Evolutionary conservation across 345 rosid species (phyloP).

Genomic region (Angophora floribunda): DNA sequence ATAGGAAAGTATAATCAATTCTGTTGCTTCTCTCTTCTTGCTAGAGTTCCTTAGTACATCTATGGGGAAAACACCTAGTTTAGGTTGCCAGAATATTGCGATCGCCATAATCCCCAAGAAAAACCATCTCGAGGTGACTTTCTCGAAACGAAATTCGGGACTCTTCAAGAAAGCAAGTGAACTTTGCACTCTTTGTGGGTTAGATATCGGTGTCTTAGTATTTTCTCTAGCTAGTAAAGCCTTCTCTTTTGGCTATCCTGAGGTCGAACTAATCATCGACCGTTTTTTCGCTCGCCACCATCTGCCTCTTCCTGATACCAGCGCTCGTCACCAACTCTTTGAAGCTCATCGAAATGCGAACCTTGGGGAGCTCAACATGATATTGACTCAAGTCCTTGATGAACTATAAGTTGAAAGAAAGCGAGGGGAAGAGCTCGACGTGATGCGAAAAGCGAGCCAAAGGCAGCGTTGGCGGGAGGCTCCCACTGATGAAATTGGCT

Average conservation of each 20-base stretch:
- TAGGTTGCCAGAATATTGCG: conserved; percentile 20
- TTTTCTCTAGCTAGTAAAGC: conserved; percentile 18
- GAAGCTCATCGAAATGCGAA: conserved; percentile 31
- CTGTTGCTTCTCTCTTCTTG: not conserved
- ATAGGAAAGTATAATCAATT: not conserved
- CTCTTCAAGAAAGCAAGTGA: conserved; percentile 32
- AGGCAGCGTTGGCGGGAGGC: conserved; percentile 39
- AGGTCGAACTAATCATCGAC: conserved; percentile 4
- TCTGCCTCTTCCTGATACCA: conserved; percentile 1
- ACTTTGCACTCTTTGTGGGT: conserved; percentile 26
- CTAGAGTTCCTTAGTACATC: not conserved
- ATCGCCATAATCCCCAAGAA: conserved; percentile 11
- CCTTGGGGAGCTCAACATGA: conserved; percentile 34
- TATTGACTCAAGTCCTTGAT: conserved; percentile 16
- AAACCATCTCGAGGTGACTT: conserved; percentile 23
- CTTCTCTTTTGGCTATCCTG: conserved; percentile 24
- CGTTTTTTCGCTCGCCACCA: conserved; percentile 4
- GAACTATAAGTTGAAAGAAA: conserved; percentile 34
- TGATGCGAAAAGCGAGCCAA: conserved; percentile 2
- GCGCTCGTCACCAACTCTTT: conserved; percentile 17
- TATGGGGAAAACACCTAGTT: conserved; percentile 11
- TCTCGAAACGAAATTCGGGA: conserved; percentile 19
- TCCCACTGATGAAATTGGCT: conserved; percentile 12
- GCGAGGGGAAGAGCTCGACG: conserved; percentile 18
- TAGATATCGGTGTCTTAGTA: conserved; percentile 13